Conservation (phyloP, 352 stramenopile species). For the Thraustochytrium sp. region DNA sequence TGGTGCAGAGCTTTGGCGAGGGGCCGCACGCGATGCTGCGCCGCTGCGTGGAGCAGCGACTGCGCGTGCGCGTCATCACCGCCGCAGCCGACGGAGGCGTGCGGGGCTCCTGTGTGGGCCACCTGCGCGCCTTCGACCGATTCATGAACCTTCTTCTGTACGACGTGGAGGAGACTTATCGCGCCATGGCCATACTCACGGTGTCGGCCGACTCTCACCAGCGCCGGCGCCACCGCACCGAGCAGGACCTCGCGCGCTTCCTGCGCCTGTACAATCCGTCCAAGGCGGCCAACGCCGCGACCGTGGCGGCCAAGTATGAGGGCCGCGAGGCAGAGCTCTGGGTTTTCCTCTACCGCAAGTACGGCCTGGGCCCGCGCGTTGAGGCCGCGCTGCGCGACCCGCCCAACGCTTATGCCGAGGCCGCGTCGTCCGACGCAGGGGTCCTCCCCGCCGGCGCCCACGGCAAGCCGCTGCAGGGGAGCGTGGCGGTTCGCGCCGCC, state of each 20-base stretch:
- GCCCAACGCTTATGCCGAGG: background rate
- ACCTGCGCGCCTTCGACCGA: constrained; percentile 11
- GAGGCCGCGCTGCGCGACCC: background rate
- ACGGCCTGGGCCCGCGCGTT: background rate
- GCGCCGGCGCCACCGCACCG: too few relatives aligned
- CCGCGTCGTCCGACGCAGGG: background rate
- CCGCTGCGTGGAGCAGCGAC: background rate
- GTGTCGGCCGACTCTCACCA: background rate
- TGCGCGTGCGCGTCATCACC: background rate
- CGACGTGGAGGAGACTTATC: constrained; percentile 4
- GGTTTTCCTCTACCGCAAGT: background rate
- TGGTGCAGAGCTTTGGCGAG: background rate
- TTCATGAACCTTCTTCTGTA: constrained; percentile 26
- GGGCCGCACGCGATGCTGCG: background rate
- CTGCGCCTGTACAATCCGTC: background rate
- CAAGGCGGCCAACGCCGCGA: background rate
- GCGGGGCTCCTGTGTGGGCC: background rate
- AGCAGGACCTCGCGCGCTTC: background rate
- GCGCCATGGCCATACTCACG: background rate
- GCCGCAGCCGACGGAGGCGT: background rate
- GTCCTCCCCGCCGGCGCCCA: background rate
- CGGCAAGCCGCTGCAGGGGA: background rate
- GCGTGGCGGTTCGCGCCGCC: background rate
- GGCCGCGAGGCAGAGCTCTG: constrained; percentile 10
- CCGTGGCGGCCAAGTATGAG: background rate